Percentiles rank a stretch among this genome's conserved stretches.
Evolutionary conservation across 2,329 filamentous ascomycete species (phyloP).

Genomic region (Pseudogymnoascus sp.): DNA sequence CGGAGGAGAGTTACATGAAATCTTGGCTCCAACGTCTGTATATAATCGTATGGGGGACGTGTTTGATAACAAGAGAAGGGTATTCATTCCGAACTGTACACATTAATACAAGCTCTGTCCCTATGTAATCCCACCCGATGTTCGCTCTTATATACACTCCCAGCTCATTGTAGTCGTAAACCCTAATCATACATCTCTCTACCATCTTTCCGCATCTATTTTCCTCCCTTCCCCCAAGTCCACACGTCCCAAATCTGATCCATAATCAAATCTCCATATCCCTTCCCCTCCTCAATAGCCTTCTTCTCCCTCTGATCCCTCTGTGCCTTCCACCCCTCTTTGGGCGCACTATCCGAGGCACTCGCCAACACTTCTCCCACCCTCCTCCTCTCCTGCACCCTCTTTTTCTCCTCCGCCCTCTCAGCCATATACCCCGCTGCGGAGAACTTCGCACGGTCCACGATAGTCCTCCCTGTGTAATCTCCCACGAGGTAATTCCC

Average conservation of each 20-base stretch:
- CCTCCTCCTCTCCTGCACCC: conserved; percentile 11
- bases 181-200: conserved; percentile 23
- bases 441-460: conserved; percentile 17
- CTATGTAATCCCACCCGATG: neutral
- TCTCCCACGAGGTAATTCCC: conserved; percentile 26
- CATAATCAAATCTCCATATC: conserved; percentile 35
- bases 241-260: conserved; percentile 41
- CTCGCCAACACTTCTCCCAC: conserved; percentile 34
- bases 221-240: conserved; percentile 37
- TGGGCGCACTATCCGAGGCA: conserved; percentile 28
- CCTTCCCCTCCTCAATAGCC: conserved; percentile 31
- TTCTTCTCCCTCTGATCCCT: conserved; percentile 26
- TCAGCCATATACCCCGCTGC: conserved; percentile 7
- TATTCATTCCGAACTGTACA: conserved; percentile 2
- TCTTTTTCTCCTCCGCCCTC: conserved; percentile 18
- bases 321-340: conserved; percentile 30
- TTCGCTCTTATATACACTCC: conserved; percentile 9
- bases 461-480: conserved; percentile 25
- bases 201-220: conserved; percentile 18
- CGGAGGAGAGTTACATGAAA: neutral
- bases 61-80: neutral
- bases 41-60: neutral
- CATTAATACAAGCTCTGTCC: neutral
- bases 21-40: neutral
- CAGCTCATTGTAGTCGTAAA: neutral